Base-by-base conservation (phyloP, 306 rosid genomes). In the Ormosia semicastrata region DNA sequence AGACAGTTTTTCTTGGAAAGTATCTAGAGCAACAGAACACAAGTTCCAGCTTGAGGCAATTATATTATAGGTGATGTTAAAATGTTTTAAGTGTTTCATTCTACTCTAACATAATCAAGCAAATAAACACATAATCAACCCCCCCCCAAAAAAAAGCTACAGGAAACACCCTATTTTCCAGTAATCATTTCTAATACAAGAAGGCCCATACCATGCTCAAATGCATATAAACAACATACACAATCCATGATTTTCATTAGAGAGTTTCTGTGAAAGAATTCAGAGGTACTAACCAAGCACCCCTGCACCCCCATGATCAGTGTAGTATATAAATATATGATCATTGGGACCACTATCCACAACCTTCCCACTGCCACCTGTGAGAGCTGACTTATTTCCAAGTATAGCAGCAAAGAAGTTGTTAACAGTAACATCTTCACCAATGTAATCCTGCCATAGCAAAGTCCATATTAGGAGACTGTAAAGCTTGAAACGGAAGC, bases 221-320 rank as follows among this genome's bases (percentile, higher is more conserved):
- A 77, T 62, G 63, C 70, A 68, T 9, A 73, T 5, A 72, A 65
- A 24, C 56, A 71, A 66, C 34, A 36, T 33, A 49, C 33, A 39
- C 15, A 44, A 41, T 57, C 24, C 30, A 37, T 18, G 32, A 75
- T 41, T 60, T 65, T 79, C 56, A 39, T 9, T 33, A 43, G 36
- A n/a, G 18, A 47, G 36, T 15, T 57, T 69, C 37, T 1, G 15
- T 3, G 33, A 62, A 76, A 74, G 57, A 73, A 71, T 69, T 62
- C 34, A 53, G 63, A 47, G 70, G 39, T 49, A 91, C 97, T 90
- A 84, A 96, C 99, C 98, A 75, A 96, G 97, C 75, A 93, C 91
- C 39, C 98, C 99, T 7, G 98, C 94, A 81, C 98, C 99, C 8
- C 99, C 99, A 54, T 96, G 99, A 76, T 96, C 99, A 36, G 88